phyloP scores from a whole-genome alignment of 129 eudicot genomes.

The Pseudognaphalium luteoalbum region DNA sequence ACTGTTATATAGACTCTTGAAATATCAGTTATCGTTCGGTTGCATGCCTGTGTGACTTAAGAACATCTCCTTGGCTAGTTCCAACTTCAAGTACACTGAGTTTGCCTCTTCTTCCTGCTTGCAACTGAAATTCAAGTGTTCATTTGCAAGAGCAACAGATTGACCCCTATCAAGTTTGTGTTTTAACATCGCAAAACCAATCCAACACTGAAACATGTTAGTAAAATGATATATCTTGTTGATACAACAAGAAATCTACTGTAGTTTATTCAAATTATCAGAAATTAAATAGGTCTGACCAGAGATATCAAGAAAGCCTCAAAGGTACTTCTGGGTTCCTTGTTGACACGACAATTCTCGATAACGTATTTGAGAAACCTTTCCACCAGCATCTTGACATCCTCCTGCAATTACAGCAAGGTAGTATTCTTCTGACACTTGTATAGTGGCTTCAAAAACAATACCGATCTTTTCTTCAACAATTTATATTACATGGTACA shows the following conservation, averaged over 20 bases:
- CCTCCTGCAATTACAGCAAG: slow-evolving; percentile 55
- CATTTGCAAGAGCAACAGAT: slow-evolving; percentile 54
- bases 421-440: slow-evolving; percentile 21
- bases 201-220: slow-evolving; percentile 74
- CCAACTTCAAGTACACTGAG: slow-evolving; percentile 50
- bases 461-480: slow-evolving; percentile 46
- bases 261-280: neutral
- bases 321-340: slow-evolving; percentile 48
- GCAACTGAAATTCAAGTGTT: slow-evolving; percentile 57
- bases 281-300: slow-evolving; percentile 58
- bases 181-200: slow-evolving; percentile 55
- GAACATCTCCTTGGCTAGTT: slow-evolving; percentile 50
- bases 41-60: slow-evolving; percentile 31
- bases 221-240: neutral
- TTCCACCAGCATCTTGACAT: slow-evolving; percentile 43
- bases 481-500: slow-evolving; percentile 64
- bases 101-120: slow-evolving; percentile 56
- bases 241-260: neutral
- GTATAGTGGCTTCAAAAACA: slow-evolving; percentile 23
- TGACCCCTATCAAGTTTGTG: slow-evolving; percentile 61
- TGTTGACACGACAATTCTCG: slow-evolving; percentile 58
- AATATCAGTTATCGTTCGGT: slow-evolving; percentile 20
- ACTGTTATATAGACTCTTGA: slow-evolving; percentile 19
- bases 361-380: slow-evolving; percentile 64
- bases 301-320: slow-evolving; percentile 87